These are phyloP conservation scores for Picea sitchensis DNA, from an alignment of 75 land plant species.

Conservation along the genomic window DNA sequence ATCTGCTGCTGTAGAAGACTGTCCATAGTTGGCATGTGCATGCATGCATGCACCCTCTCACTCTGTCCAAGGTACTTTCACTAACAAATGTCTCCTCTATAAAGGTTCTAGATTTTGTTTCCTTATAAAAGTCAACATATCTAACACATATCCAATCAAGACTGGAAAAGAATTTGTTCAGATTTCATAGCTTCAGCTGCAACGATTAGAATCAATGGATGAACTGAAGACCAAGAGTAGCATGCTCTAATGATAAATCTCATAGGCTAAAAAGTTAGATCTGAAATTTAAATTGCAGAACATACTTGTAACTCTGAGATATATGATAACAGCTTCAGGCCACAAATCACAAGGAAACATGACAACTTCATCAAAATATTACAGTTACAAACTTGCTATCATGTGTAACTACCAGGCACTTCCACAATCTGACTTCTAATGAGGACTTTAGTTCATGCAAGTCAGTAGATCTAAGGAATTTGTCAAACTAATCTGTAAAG, in stretches of 20 bases:
- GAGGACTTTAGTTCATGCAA: constrained; percentile 2
- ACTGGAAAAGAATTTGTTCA: neutral
- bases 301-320: neutral
- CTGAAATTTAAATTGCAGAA: neutral
- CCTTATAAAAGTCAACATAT: neutral
- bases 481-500: neutral
- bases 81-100: no score
- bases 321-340: neutral
- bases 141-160: neutral
- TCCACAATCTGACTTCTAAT: neutral
- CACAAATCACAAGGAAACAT: no score
- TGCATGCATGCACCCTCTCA: no score
- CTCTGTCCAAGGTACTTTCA: no score
- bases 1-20: no score
- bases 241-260: neutral
- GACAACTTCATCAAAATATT: no score
- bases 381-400: no score
- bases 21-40: no score
- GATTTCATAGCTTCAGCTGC: neutral
- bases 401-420: neutral
- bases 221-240: neutral
- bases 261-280: neutral
- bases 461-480: neutral
- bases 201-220: neutral
- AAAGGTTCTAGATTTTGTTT: neutral